Base-by-base conservation (phyloP, 164 flowering plant species). In the Nymphaea colorata region DNA sequence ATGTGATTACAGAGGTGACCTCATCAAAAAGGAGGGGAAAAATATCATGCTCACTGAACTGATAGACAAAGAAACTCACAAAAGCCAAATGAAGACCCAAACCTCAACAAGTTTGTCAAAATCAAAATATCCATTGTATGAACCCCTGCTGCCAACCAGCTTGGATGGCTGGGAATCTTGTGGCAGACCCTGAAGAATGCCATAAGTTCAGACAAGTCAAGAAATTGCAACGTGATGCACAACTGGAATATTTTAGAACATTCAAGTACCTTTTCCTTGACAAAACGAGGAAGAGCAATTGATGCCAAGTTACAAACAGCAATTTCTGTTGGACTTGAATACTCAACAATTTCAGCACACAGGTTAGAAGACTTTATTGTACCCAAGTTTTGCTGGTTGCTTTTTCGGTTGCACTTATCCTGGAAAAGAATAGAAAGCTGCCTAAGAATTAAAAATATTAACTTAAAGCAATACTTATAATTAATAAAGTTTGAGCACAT, bases 281-380 rank as follows among this genome's bases (percentile, higher is more conserved):
- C 99, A 87, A 44, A 95, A 73, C 94, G 77, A 17, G 99, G 97
- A 43, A 92, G 77, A 61, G 99, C 99, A 84, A 95, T 95, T 18
- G 99, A 92, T 44, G 98, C 98, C 73, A 92, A 81, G 81, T 95
- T 95, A 78, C 98, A 95, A n/a, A 92, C 99, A 61, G 98, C 99
- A 73, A 91, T 88, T 80, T 95, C 99, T n/a, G 93, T 78, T 55
- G 99, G 98, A 76, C 98, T 92, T 51, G 98, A 80, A 73, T 84
- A 95, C 81, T 95, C 96, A 76, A 95, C 84, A 8, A 92, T 85
- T 76, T 95, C 99, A 45, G 98, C 90, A 65, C 99, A 95, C 79
- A 95, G 75, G 76, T 95, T 95, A 18, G 99, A 95, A 66, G 94
- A 90, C 64, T 95, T 95, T 15, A 95, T 95, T 8, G 97, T 92